A percentile compares a stretch with the other conserved stretches of the same genome.
Evolutionary conservation across 2,329 filamentous ascomycete species (phyloP).

Genomic region (Aspergillus alliaceus): DNA sequence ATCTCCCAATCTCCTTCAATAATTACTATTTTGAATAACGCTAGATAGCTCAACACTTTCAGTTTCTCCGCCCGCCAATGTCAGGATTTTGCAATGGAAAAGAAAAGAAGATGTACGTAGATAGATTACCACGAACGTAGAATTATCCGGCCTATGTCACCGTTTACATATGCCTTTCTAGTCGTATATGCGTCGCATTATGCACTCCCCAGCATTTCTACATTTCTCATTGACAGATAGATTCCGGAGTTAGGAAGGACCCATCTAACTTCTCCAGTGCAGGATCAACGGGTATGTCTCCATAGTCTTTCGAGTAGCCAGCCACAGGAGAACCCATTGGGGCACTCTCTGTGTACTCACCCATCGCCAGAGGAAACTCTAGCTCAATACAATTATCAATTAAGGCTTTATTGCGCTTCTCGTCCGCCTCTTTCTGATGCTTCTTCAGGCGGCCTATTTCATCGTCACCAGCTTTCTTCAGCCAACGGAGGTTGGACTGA

Average conservation of each 20-base stretch:
- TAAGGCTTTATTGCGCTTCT: conserved; percentile 48
- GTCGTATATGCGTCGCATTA: background rate
- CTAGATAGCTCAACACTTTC: background rate
- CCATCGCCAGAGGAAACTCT: conserved; percentile 8
- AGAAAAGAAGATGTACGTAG: background rate
- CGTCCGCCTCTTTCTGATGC: conserved; percentile 56
- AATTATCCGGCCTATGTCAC: background rate
- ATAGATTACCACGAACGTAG: background rate
- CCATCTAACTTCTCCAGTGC: conserved; percentile 30
- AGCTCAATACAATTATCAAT: conserved; percentile 48
- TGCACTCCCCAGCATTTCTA: background rate
- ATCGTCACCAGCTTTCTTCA: conserved; percentile 60
- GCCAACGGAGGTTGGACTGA: conserved; percentile 81
- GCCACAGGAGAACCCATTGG: conserved; percentile 26
- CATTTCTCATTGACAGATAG: background rate
- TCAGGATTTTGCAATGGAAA: background rate
- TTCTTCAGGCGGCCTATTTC: conserved; percentile 49
- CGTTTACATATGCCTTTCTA: background rate
- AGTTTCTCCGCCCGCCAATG: background rate
- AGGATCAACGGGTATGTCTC: conserved; percentile 46
- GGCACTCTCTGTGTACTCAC: conserved; percentile 15
- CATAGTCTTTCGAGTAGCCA: conserved; percentile 14
- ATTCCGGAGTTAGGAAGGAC: conserved; percentile 15
- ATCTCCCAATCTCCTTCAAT: background rate
- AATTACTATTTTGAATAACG: no score